Base-by-base conservation (phyloP, 371 early-diverging fungal genomes). In the Nematocida ausubeli region DNA sequence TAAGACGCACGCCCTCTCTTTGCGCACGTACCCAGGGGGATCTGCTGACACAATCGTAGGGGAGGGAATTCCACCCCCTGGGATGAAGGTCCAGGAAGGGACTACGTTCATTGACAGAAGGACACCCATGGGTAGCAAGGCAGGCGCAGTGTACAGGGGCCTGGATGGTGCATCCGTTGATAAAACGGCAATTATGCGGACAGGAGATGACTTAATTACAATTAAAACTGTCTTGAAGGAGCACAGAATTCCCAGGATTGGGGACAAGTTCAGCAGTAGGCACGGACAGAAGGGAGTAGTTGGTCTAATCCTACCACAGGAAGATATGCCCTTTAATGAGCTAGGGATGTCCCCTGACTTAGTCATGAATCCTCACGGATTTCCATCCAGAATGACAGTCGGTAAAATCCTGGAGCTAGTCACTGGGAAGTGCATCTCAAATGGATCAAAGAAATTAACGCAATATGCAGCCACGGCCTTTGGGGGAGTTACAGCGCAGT, bases 311-410 rank as follows among this genome's bases (percentile, higher is more conserved):
- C 95, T 95, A 39, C 89, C 90, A 69, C 93, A 93, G 81, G 94
- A 92, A 83, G 97, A 99, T 85, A 91, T 99, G 93, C 99, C 99
- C 24, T 99, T 98, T 86, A 89, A 90, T n/a, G 96, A 95, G 83
- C 83, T 88, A 44, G 99, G 98, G 52, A 89, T 96, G 22, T 88
- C 88, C 34, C 98, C 98, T 1, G 98, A 98, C 85, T 91, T 99
- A 63, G 95, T 99, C 86, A 97, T 99, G 96, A 99, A 98, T 87
- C 99, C 99, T 37, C 98, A 98, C 87, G 98, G 96, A 83, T 96
- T 98, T 90, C 99, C 98, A 32, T 93, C 93, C 28, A 94, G 98
- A 87, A 99, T 99, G 98, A 99, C 98, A 28, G 96, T 99, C 3
- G 99, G 99, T 62, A 96, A 98, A 85, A 94, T 99, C 91, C 92